Evolutionary conservation across 371 early-diverging fungal species (phyloP).

Genomic region (Haplosporangium sp.): DNA sequence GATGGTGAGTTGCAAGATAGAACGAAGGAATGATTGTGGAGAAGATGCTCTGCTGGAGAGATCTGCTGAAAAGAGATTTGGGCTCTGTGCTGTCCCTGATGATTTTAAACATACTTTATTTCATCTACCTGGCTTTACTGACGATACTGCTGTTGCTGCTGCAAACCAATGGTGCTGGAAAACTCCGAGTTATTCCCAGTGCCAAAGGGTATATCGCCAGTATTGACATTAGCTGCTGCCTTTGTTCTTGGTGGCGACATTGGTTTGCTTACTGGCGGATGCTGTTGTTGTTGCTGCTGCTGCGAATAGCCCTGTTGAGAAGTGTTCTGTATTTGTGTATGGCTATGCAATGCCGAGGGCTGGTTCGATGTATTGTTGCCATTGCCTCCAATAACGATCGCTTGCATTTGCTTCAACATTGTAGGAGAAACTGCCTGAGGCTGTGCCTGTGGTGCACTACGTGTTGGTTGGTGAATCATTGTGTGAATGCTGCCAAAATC

Average conservation of each 20-base stretch:
- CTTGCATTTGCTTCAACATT: slow-evolving; percentile 19
- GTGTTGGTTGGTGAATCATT: background rate
- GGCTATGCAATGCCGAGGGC: too few species aligned
- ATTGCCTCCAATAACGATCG: slow-evolving; percentile 7
- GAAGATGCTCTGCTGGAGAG: too few species aligned
- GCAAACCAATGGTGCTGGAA: slow-evolving; percentile 18
- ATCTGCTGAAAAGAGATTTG: too few species aligned
- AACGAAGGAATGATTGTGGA: too few species aligned
- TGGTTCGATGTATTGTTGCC: too few species aligned
- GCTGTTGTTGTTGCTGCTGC: slow-evolving; percentile 1
- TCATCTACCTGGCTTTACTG: background rate
- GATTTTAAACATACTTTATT: too few species aligned
- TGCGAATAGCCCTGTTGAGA: background rate
- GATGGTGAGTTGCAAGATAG: too few species aligned
- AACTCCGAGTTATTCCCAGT: slow-evolving; percentile 19
- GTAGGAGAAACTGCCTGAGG: slow-evolving; percentile 14
- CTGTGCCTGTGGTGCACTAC: background rate
- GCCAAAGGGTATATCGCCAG: slow-evolving; percentile 40
- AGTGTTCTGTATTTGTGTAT: too few species aligned
- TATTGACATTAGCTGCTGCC: slow-evolving; percentile 13
- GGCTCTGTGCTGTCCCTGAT: too few species aligned
- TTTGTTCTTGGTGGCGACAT: slow-evolving; percentile 12
- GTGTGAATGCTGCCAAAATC: background rate
- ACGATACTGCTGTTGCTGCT: slow-evolving; percentile 6
- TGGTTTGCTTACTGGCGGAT: slow-evolving; percentile 7